Evolutionary conservation across 768 basidiomycete genomes (phyloP), one percentile per base, ranked within the genome.

Genomic region (Multifurca ochricompacta): DNA sequence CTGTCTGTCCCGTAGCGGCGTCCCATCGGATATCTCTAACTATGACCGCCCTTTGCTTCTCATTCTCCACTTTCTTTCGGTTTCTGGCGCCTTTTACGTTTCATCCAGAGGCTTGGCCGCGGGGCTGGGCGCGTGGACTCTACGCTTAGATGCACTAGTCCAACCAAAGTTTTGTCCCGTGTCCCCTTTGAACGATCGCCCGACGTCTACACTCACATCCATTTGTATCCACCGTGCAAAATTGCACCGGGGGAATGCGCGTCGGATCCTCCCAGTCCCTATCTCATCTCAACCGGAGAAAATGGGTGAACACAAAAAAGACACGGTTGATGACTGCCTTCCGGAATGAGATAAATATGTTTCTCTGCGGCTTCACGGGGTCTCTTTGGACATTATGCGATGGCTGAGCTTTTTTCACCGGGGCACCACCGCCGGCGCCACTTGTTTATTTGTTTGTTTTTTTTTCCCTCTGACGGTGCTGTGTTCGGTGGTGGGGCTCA

Each of bases 41-140:
- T 32, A 30, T 23, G 32, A n/a, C 23, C 4, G 40, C 31, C 25
- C 25, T 36, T 37, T 7, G 18, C 4, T 18, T 31, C 21, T 14
- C 4, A 14, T 23, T 10, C 31, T 19, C 16, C 28, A 39, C 16
- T 23, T 31, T 39, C 16, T 35, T 28, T 23, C 11, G n/a, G 34
- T 8, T 25, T 35, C 44, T 28, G 18, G 49, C 44, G 49, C 41
- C 39, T 51, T 23, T 31, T 47, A 30, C 44, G 32, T 57, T 47
- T 52, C 45, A 57, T 31, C 55, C 56, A 25, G 56, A 57, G 25
- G 21, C 45, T 52, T 57, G 56, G 56, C 56, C 52, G 32, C 56
- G 45, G 47, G 37, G 46, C 32, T 14, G 39, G 25, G 34, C 56
- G 45, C 51, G 32, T 47, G 50, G 32, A 19, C 19, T 30, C 37